Conservation (phyloP, 148 eudicot genomes). For the Camellia sinensis region DNA sequence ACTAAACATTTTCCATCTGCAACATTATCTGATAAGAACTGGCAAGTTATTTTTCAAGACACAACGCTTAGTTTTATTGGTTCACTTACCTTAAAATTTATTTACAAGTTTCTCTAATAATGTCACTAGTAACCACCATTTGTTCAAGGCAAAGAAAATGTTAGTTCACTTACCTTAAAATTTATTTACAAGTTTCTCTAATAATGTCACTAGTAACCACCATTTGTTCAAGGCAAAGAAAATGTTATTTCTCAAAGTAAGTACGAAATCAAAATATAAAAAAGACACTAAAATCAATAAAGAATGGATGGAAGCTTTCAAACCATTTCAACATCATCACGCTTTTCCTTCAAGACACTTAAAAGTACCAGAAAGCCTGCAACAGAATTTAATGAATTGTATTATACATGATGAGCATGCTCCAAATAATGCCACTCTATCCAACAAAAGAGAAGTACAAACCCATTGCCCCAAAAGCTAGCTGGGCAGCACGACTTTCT, state of each 20-base stretch:
- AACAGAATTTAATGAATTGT: constrained; percentile 16
- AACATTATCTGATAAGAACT: background rate
- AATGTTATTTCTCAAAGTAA: background rate
- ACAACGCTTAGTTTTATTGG: background rate
- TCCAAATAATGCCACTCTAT: background rate
- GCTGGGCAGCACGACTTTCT: constrained; percentile 84
- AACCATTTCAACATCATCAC: constrained; percentile 97
- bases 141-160: background rate
- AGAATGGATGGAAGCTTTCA: constrained; percentile 17
- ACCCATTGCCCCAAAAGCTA: constrained; percentile 99
- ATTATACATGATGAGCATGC: background rate
- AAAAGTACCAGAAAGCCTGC: constrained; percentile 85
- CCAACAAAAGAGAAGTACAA: constrained; percentile 23
- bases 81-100: too few species aligned
- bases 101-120: background rate
- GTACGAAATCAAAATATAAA: background rate
- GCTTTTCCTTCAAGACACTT: constrained; percentile 85
- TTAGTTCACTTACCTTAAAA: background rate
- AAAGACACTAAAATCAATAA: constrained; percentile 4
- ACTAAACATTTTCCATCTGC: background rate
- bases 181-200: background rate
- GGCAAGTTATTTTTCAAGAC: background rate
- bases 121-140: background rate
- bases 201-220: background rate
- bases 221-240: background rate